A percentile compares a stretch with the other conserved stretches of the same genome.
These are phyloP conservation scores for Amorphotheca resinae DNA, from an alignment of 495 filamentous ascomycete species.

Conservation along the genomic window DNA sequence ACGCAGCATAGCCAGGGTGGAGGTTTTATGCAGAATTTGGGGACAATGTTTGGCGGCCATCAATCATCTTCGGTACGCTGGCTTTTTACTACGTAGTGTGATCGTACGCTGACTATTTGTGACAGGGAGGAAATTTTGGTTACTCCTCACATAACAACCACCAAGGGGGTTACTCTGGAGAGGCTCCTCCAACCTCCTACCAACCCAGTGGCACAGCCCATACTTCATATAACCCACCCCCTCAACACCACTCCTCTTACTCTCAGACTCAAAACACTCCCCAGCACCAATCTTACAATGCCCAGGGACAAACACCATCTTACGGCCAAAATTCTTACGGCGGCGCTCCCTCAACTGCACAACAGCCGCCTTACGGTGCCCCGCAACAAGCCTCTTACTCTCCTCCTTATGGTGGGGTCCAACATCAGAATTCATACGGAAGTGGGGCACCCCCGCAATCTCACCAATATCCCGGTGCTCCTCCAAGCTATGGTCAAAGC, in stretches of 20 bases:
- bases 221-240: constrained; percentile 9
- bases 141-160: constrained; percentile 33
- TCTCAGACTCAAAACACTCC: constrained; percentile 3
- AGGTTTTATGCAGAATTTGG: constrained; percentile 11
- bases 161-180: constrained; percentile 32
- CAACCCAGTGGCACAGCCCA: constrained; percentile 22
- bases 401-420: constrained; percentile 15
- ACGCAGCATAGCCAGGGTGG: constrained; percentile 11
- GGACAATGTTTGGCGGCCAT: constrained; percentile 18
- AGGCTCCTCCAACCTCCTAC: constrained; percentile 36
- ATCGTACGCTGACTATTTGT: not conserved
- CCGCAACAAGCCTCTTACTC: constrained; percentile 11
- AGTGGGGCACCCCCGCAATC: constrained; percentile 13
- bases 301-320: not conserved
- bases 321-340: constrained; percentile 18
- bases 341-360: constrained; percentile 13
- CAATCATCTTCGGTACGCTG: constrained; percentile 2
- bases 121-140: constrained; percentile 26
- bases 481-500: constrained; percentile 1
- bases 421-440: constrained; percentile 14
- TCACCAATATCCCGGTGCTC: constrained; percentile 11
- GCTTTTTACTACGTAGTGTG: not conserved
- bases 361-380: constrained; percentile 17
- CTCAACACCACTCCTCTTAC: constrained; percentile 7
- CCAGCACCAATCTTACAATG: not conserved